Evolutionary conservation across 345 rosid genomes (phyloP).

Genomic region (Citrus maxima): DNA sequence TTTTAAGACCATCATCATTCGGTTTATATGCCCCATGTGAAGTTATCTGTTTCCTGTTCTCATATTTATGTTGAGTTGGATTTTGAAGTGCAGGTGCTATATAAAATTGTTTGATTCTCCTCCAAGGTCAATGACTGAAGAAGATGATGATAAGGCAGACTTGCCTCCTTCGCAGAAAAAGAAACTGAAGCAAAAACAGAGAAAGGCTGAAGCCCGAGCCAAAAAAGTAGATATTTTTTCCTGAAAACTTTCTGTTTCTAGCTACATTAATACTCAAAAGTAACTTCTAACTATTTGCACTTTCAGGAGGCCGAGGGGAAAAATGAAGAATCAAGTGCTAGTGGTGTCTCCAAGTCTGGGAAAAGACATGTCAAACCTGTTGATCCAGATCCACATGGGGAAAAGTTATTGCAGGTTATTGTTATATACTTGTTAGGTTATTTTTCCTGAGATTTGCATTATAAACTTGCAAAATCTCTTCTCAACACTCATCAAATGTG

Average conservation of each 20-base stretch:
- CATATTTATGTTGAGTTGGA: conserved; percentile 3
- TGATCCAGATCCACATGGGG: conserved; percentile 94
- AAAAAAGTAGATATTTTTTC: conserved; percentile 60
- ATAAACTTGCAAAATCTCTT: not conserved
- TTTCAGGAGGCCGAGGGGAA: conserved; percentile 88
- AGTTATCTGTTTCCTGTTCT: not conserved
- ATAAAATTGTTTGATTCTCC: conserved; percentile 84
- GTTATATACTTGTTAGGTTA: conserved; percentile 7
- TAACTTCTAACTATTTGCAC: conserved; percentile 11
- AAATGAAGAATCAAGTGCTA: conserved; percentile 72
- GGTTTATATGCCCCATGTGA: not conserved
- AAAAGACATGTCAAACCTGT: conserved; percentile 85
- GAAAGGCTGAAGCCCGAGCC: conserved; percentile 95
- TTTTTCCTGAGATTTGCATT: not conserved
- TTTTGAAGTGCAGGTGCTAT: conserved; percentile 73
- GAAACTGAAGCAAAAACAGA: conserved; percentile 88
- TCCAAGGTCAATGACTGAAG: conserved; percentile 61
- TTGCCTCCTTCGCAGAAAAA: conserved; percentile 87
- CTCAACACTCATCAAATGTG: not conserved
- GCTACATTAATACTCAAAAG: not conserved
- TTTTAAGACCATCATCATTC: not conserved
- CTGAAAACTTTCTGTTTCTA: not conserved
- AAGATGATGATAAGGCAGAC: conserved; percentile 76
- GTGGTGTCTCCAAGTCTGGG: conserved; percentile 76
- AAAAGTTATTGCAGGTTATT: conserved; percentile 84